Evolutionary conservation across 345 rosid species (phyloP), one percentile per base, ranked within the genome.

Genomic region (Combretum micranthum): DNA sequence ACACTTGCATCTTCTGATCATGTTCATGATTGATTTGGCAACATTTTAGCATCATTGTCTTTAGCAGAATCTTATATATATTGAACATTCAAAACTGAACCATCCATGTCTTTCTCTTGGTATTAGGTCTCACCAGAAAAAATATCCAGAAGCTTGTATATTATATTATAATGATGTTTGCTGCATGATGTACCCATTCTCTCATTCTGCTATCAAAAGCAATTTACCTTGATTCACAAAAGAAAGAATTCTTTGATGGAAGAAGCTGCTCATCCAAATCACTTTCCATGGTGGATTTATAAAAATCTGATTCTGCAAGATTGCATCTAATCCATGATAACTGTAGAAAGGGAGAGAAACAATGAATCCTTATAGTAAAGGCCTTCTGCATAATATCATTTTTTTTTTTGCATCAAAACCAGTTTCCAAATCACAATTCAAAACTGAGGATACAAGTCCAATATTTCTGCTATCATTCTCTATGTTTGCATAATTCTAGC

Each of bases 261-360:
- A 80, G 78, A 66, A 80, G 69, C 25, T 47, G 76, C 64, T 75
- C 73, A 0, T 59, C 60, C 60, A 80, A 65, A 55, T 55, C 60
- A 20, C 65, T 65, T 59, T 59, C 80, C 50, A 51, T 63, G 14
- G 66, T 46, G 22, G 77, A 72, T 65, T 66, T 63, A 57, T 68
- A 72, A 57, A 60, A 68, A 52, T 80, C 71, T 75, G 75, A 75
- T 68, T 80, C 80, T 58, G 53, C 55, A 43, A 80, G 74, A 61
- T 80, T 80, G 55, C 76, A 58, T 55, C 73, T 66, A 63, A 77
- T 68, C 70, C 74, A 77, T 18, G 82, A 80, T 48, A 77, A 62
- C 85, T 80, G 75, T 53, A 53, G 42, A 39, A 32, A 32, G 26
- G 26, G 5, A 25, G 26, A 25, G 2, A 25, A 25, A 25, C 5